Conservation (phyloP, 129 eudicot species). For the Gnaphalium uliginosum region DNA sequence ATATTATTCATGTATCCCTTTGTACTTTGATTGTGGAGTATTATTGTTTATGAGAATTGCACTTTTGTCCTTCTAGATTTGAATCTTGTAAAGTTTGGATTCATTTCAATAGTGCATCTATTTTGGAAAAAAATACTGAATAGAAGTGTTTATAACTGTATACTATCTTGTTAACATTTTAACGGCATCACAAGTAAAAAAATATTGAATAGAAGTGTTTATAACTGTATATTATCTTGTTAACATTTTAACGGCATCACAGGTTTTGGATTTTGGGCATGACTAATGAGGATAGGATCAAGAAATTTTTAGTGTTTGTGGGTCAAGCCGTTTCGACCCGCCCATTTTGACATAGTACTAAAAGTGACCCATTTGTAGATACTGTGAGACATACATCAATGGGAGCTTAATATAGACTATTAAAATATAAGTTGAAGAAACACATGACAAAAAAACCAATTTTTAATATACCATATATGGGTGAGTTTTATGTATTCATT, state of each 20-base stretch:
- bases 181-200: neutral
- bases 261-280: no score
- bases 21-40: slow-evolving; percentile 29
- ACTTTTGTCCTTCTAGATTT: slow-evolving; percentile 34
- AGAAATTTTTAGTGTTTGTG: neutral
- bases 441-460: neutral
- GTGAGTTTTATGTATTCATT: neutral
- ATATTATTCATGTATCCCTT: slow-evolving; percentile 29
- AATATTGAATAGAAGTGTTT: no score
- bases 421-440: no score
- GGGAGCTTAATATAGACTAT: no score
- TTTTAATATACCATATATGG: no score
- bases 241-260: neutral
- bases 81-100: slow-evolving; percentile 19
- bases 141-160: neutral
- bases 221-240: neutral
- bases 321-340: neutral
- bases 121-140: slow-evolving; percentile 5
- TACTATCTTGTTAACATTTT: neutral
- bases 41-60: slow-evolving; percentile 35
- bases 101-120: neutral
- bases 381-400: no score
- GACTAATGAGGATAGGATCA: neutral
- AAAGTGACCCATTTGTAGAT: neutral
- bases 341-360: neutral